Evolutionary conservation across 2,329 filamentous ascomycete species (phyloP).

Genomic region (Capronia americana): DNA sequence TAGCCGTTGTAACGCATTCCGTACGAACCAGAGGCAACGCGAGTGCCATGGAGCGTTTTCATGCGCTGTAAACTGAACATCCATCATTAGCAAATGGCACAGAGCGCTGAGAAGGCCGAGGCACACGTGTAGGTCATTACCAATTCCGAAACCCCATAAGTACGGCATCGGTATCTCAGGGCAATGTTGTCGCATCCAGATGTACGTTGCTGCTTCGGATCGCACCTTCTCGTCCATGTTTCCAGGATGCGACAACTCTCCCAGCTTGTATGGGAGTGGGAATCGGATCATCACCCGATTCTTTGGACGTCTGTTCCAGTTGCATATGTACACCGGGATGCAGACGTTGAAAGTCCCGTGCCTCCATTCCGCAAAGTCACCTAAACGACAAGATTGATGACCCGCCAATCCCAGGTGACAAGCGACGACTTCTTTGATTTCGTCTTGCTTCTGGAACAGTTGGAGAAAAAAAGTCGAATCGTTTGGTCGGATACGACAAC

Average conservation of each 20-base stretch:
- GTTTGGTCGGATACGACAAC: constrained; percentile 27
- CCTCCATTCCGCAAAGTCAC: constrained; percentile 39
- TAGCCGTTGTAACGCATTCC: constrained; percentile 11
- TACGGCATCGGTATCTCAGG: constrained; percentile 40
- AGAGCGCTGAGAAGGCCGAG: neutral
- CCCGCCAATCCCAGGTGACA: neutral
- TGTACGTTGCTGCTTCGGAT: constrained; percentile 43
- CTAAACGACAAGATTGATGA: constrained; percentile 33
- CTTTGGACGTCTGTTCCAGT: constrained; percentile 30
- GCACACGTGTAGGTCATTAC: neutral
- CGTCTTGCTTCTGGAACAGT: constrained; percentile 23
- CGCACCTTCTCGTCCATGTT: constrained; percentile 43
- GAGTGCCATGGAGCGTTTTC: constrained; percentile 19
- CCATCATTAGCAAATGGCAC: neutral
- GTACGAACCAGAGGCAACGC: constrained; percentile 17
- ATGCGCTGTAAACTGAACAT: constrained; percentile 17
- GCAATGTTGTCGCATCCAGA: constrained; percentile 42
- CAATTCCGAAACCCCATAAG: constrained; percentile 41
- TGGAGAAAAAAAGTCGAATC: constrained; percentile 18
- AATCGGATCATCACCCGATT: constrained; percentile 25
- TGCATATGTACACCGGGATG: constrained; percentile 38
- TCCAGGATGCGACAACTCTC: constrained; percentile 38
- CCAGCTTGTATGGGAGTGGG: constrained; percentile 41
- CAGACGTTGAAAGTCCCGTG: constrained; percentile 43
- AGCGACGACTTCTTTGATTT: neutral